Conservation (phyloP, 345 rosid species). For the Pistacia vera region DNA sequence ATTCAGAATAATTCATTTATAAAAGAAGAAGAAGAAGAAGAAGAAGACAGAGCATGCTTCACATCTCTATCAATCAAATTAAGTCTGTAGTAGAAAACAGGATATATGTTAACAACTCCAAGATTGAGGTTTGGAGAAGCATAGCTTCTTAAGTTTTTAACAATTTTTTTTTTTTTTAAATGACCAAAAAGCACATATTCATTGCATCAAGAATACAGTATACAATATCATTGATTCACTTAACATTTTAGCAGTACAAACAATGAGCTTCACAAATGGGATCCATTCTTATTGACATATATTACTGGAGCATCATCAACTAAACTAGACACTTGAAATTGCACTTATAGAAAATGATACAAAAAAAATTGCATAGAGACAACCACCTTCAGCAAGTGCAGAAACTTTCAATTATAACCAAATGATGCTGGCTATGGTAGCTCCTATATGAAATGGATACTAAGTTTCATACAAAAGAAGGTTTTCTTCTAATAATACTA, state of each 20-base stretch:
- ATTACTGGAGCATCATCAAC: background rate
- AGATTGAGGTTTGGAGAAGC: background rate
- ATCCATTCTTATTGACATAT: background rate
- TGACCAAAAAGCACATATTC: background rate
- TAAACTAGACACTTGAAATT: background rate
- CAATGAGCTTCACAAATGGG: background rate
- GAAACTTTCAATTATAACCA: background rate
- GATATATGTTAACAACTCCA: background rate
- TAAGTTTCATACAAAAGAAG: background rate
- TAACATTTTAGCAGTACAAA: background rate
- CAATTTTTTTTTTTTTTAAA: background rate
- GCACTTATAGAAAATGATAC: background rate
- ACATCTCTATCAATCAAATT: slow-evolving; percentile 1
- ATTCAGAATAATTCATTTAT: background rate
- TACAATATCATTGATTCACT: background rate
- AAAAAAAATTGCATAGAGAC: background rate
- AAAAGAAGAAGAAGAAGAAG: background rate
- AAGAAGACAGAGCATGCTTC: background rate
- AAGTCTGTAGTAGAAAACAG: background rate
- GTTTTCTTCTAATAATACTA: background rate
- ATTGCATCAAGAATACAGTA: background rate
- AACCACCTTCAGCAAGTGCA: background rate
- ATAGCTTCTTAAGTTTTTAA: background rate
- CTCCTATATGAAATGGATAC: background rate
- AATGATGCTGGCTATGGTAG: background rate